Base-by-base conservation (phyloP, 306 rosid species). In the Cucumis cinereus region DNA sequence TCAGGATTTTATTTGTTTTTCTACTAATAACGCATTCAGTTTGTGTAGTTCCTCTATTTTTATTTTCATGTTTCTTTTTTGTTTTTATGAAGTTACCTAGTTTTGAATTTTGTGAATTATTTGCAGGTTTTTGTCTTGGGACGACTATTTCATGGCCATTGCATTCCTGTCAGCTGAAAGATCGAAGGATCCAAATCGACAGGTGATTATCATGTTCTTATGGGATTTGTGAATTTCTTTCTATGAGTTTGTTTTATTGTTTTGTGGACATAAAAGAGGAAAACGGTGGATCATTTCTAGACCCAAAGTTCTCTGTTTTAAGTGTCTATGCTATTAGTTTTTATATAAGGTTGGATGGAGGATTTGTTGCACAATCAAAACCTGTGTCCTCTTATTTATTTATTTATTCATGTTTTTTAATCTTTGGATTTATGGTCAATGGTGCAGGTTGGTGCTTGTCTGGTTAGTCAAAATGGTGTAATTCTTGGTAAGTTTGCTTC, bases 141-240 rank as follows among this genome's bases (percentile, higher is more conserved):
- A 94, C 84, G 98, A 94, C 76, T 94, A 94, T 81, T 91, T 94
- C 80, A 94, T 94, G 97, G 89, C 98, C 38, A 90, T 94, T 78
- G 98, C 98, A 8, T 94, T 94, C 85, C 81, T 94, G 82, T 91
- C 98, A 16, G 97, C 98, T 49, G 95, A 94, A 81, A 89, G 98
- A 84, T 91, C 98, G 79, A 91, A 94, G 86, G 96, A 94, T 40
- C 96, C 97, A 58, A 90, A 90, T 57, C 92, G 97, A 89, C 98
- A 93, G 98, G 98, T 93, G 79, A 84, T 84, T 69, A 40, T 70
- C 79, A 49, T 20, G 10, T 61, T 7, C 45, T 62, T 26, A 16
- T 19, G 6, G 35, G 6, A 30, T 61, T 30, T 17, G 1, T 3
- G 30, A n/a, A 35, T 20, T 19, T 20, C 10, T 40, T n/a, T 61